Percentiles rank a stretch among this genome's conserved stretches.
phyloP scores from a whole-genome alignment of 306 rosid genomes.

The Rosa lucieae region DNA sequence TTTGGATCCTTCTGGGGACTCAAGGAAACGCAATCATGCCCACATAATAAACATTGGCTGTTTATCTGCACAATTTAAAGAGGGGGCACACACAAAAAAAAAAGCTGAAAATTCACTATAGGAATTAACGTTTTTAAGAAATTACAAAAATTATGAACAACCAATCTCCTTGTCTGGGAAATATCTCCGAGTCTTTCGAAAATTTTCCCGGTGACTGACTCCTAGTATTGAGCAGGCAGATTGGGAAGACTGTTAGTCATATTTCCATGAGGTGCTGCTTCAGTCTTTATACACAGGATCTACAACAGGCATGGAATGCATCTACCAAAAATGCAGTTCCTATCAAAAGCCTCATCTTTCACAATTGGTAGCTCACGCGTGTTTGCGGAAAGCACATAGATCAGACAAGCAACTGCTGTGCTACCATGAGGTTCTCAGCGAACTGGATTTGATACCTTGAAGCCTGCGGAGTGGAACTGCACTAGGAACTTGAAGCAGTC shows the following conservation, averaged over 20 bases:
- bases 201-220: not conserved
- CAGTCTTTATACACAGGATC: constrained; percentile 1
- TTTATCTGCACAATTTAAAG: not conserved
- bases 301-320: not conserved
- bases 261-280: not conserved
- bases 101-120: not conserved
- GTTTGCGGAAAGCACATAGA: not conserved
- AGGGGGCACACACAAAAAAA: not conserved
- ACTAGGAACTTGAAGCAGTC: constrained; percentile 27
- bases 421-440: constrained; percentile 1
- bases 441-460: not conserved
- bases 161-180: not conserved
- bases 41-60: not conserved
- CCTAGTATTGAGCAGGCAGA: not conserved
- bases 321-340: constrained; percentile 16
- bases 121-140: not conserved
- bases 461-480: not conserved
- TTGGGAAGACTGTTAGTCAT: not conserved
- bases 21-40: not conserved
- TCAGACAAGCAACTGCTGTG: constrained; percentile 8
- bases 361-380: not conserved
- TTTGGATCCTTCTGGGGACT: not conserved
- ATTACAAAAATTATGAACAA: not conserved
- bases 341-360: constrained; percentile 22
- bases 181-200: not conserved